These are phyloP conservation scores for Noccaea caerulescens DNA, from an alignment of 345 rosid species.

Conservation along the genomic window DNA sequence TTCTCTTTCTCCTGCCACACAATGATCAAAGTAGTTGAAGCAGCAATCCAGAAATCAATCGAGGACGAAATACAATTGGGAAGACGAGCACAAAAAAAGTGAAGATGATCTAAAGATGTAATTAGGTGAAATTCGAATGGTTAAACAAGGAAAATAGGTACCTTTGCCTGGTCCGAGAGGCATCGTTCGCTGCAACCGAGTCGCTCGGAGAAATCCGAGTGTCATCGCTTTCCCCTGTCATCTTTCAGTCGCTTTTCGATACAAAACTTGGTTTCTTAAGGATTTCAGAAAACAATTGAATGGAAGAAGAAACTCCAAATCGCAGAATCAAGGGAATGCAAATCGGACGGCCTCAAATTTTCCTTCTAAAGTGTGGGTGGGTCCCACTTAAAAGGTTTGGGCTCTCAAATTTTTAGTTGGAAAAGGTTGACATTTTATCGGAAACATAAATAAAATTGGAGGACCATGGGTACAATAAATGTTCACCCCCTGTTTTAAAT, in stretches of 20 bases:
- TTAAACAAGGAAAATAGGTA: slow-evolving; percentile 4
- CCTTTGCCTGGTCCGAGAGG: slow-evolving; percentile 62
- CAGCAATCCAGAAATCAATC: too few relatives aligned
- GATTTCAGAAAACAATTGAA: slow-evolving; percentile 20
- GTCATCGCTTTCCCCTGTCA: slow-evolving; percentile 52
- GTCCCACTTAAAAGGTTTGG: background rate
- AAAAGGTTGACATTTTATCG: too few relatives aligned
- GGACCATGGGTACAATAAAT: too few relatives aligned
- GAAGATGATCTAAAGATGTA: background rate
- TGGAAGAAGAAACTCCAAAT: background rate
- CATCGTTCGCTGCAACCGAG: slow-evolving; percentile 38
- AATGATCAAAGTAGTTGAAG: too few relatives aligned
- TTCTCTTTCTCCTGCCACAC: slow-evolving; percentile 73
- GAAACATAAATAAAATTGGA: too few relatives aligned
- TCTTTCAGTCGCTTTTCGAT: slow-evolving; percentile 23
- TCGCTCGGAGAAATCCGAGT: slow-evolving; percentile 53
- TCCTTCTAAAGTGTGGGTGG: background rate
- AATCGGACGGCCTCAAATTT: slow-evolving; percentile 12
- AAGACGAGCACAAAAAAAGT: background rate
- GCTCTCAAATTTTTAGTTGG: too few relatives aligned
- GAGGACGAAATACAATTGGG: background rate
- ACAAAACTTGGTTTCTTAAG: background rate
- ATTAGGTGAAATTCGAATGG: background rate
- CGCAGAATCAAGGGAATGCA: background rate
- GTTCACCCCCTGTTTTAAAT: too few relatives aligned